These are phyloP conservation scores for Candida odintsovae DNA, from an alignment of 805 yeast species.

Conservation along the genomic window DNA sequence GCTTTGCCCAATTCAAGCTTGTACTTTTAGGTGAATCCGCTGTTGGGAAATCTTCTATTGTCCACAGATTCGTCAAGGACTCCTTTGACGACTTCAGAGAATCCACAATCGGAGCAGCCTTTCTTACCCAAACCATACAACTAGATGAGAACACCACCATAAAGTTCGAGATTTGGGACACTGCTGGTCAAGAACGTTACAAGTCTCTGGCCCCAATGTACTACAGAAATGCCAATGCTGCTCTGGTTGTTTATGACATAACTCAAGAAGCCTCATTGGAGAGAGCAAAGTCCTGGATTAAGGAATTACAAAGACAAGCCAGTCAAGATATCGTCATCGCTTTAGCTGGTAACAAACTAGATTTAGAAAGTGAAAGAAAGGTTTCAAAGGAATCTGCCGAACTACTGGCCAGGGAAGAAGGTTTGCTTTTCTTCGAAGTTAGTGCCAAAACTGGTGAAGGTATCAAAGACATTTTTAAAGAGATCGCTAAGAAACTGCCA, in stretches of 20 bases:
- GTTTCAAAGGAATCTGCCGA: conserved; percentile 40
- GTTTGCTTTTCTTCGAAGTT: conserved; percentile 45
- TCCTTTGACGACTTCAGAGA: conserved; percentile 75
- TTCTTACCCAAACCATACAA: conserved; percentile 72
- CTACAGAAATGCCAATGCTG: conserved; percentile 75
- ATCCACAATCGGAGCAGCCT: conserved; percentile 98
- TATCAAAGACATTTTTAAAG: conserved; percentile 40
- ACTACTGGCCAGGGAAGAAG: conserved; percentile 49
- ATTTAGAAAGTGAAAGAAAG: conserved; percentile 46
- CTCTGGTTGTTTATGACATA: conserved; percentile 72
- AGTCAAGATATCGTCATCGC: conserved; percentile 57
- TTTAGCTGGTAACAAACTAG: conserved; percentile 74
- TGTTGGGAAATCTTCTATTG: conserved; percentile 81
- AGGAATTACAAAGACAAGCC: conserved; percentile 67
- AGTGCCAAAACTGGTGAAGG: conserved; percentile 55
- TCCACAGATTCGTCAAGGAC: conserved; percentile 70
- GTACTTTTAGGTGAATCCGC: conserved; percentile 65
- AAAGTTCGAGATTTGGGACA: conserved; percentile 61
- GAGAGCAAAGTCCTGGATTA: conserved; percentile 73
- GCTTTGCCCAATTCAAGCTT: conserved; percentile 51
- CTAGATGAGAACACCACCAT: conserved; percentile 37
- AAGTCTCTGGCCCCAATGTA: conserved; percentile 81
- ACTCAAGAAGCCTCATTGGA: conserved; percentile 58
- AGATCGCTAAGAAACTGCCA: conserved; percentile 43
- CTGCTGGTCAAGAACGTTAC: conserved; percentile 93